Evolutionary conservation across 2,329 filamentous ascomycete genomes (phyloP).

Genomic region (Boeremia exigua): DNA sequence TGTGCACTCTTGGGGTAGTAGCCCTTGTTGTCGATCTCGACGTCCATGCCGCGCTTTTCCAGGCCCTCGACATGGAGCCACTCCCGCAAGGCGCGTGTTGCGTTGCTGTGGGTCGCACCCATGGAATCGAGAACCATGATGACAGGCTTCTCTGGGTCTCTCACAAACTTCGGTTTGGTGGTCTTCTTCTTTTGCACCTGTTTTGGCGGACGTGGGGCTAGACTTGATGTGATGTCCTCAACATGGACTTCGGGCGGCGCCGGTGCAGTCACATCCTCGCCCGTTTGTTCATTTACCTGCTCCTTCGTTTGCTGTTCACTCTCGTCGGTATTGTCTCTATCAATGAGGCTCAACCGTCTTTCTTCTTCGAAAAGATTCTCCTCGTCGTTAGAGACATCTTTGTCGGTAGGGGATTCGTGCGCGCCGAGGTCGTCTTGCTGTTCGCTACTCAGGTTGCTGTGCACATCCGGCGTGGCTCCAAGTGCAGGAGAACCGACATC

Average conservation of each 20-base stretch:
- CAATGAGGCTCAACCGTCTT: conserved; percentile 26
- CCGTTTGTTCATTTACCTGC: not conserved
- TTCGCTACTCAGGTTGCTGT: not conserved
- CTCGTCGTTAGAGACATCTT: conserved; percentile 15
- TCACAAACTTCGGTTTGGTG: conserved; percentile 28
- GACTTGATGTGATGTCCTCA: not conserved
- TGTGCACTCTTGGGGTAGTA: conserved; percentile 69
- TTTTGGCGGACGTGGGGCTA: not conserved
- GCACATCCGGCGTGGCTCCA: not conserved
- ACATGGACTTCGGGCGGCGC: not conserved
- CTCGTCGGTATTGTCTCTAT: conserved; percentile 14
- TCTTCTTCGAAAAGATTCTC: conserved; percentile 31
- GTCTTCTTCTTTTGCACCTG: conserved; percentile 28
- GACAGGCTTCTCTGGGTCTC: conserved; percentile 57
- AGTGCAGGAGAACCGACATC: not conserved
- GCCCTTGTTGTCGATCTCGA: conserved; percentile 56
- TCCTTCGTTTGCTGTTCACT: not conserved
- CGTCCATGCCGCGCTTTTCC: conserved; percentile 62
- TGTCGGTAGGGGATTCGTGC: not conserved
- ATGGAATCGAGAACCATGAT: conserved; percentile 92
- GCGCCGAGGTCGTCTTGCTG: not conserved
- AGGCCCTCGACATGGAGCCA: conserved; percentile 78
- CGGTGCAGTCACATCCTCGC: not conserved
- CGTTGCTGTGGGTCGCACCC: conserved; percentile 62
- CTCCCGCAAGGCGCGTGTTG: conserved; percentile 72